Percentiles rank a stretch among this genome's conserved stretches.
These are phyloP conservation scores for Candida insectorum DNA, from an alignment of 805 yeast genomes.

Conservation along the genomic window DNA sequence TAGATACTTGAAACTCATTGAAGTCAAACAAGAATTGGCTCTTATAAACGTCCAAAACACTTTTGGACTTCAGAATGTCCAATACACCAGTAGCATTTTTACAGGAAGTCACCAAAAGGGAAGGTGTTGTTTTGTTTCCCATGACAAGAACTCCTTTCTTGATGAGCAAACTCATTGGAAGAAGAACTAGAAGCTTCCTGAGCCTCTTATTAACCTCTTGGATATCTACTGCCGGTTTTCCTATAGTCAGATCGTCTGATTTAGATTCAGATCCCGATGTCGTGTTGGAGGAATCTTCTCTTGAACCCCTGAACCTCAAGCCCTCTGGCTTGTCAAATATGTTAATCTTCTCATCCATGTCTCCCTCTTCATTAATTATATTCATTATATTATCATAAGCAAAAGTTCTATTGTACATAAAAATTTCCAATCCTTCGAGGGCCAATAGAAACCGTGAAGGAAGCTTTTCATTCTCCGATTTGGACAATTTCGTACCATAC, in stretches of 20 bases:
- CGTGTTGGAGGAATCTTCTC: background rate
- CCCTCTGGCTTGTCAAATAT: background rate
- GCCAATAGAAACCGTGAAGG: conserved; percentile 57
- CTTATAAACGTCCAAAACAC: conserved; percentile 54
- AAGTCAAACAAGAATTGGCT: conserved; percentile 42
- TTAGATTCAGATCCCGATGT: background rate
- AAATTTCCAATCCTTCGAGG: conserved; percentile 77
- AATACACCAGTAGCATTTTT: conserved; percentile 50
- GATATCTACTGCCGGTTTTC: background rate
- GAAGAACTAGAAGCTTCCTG: conserved; percentile 23
- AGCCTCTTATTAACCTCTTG: conserved; percentile 9
- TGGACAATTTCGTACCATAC: conserved; percentile 5
- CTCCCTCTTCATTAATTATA: conserved; percentile 2
- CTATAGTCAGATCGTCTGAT: background rate
- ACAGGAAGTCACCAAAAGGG: conserved; percentile 63
- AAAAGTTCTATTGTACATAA: conserved; percentile 72
- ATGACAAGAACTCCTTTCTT: conserved; percentile 69
- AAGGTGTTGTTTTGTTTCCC: conserved; percentile 78
- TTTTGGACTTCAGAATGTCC: conserved; percentile 51
- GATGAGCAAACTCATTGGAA: conserved; percentile 64
- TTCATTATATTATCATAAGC: conserved; percentile 70
- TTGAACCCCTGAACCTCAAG: background rate
- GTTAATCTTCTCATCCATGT: background rate
- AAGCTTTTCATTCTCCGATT: conserved; percentile 40
- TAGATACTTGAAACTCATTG: conserved; percentile 51